Evolutionary conservation across 352 stramenopile species (phyloP).

Genomic region (Pythium apleroticum): DNA sequence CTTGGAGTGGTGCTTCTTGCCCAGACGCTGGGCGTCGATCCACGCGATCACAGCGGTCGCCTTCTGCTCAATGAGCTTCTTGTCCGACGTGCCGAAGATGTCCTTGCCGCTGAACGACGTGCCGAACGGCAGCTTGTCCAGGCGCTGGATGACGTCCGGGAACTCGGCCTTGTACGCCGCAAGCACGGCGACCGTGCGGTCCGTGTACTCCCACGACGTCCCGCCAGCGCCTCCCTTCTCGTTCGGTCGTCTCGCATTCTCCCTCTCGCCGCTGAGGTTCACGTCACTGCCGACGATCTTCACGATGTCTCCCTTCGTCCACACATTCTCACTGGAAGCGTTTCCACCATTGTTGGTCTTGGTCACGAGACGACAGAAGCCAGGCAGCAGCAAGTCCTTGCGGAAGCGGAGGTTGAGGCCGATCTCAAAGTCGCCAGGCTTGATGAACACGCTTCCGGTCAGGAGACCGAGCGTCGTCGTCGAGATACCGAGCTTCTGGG

Average conservation of each 20-base stretch:
- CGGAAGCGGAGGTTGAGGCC: conserved; percentile 80
- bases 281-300: conserved; percentile 89
- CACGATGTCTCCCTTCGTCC: conserved; percentile 90
- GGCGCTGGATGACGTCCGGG: conserved; percentile 88
- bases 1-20: conserved; percentile 83
- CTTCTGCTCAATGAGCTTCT: conserved; percentile 59
- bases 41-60: conserved; percentile 89
- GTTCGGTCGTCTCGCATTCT: conserved; percentile 25
- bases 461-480: conserved; percentile 92
- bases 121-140: conserved; percentile 88
- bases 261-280: conserved; percentile 35
- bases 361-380: conserved; percentile 86
- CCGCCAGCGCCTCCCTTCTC: conserved; percentile 14
- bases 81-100: conserved; percentile 81
- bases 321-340: conserved; percentile 62
- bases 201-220: conserved; percentile 96
- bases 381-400: conserved; percentile 88
- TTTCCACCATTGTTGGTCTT: conserved; percentile 19
- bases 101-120: conserved; percentile 87
- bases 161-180: conserved; percentile 93
- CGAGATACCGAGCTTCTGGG: conserved; percentile 92
- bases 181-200: conserved; percentile 93
- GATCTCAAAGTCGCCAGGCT: conserved; percentile 91
- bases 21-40: conserved; percentile 91
- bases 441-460: conserved; percentile 92